Conservation (phyloP, 768 basidiomycete genomes). For the Hydnomerulius pinastri region DNA sequence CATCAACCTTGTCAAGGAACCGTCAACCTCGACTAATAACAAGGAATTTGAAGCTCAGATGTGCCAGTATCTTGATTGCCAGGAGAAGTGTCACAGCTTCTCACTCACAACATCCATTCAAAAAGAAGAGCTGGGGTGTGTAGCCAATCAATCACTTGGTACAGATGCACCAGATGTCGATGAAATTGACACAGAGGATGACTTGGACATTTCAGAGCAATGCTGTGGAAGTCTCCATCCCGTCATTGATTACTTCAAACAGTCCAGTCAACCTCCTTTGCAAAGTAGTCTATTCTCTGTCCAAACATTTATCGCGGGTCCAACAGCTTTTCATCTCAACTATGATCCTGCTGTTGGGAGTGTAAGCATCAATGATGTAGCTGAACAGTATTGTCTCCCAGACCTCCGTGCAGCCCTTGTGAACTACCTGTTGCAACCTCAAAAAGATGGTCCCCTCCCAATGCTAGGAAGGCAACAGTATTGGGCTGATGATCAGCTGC, state of each 20-base stretch:
- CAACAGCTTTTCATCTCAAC: conserved; percentile 27
- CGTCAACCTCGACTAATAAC: conserved; percentile 28
- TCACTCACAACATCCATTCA: too few relatives aligned
- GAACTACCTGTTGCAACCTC: conserved; percentile 15
- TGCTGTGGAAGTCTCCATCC: too few relatives aligned
- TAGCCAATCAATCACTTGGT: too few relatives aligned
- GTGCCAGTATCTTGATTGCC: conserved; percentile 30
- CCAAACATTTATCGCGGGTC: conserved; percentile 10
- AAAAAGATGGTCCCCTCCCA: not conserved
- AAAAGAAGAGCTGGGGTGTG: too few relatives aligned
- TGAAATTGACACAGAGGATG: too few relatives aligned
- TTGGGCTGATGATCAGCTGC: conserved; percentile 11
- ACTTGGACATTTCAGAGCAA: too few relatives aligned
- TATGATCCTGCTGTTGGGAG: conserved; percentile 10
- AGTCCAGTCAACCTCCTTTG: not conserved
- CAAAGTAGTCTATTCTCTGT: not conserved
- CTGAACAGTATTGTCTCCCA: conserved; percentile 21
- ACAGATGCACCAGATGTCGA: too few relatives aligned
- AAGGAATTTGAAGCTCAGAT: conserved; percentile 38
- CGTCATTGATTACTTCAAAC: conserved; percentile 24
- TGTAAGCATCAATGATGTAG: conserved; percentile 13
- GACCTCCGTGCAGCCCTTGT: conserved; percentile 29
- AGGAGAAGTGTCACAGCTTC: conserved; percentile 35
- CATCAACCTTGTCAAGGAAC: conserved; percentile 35
- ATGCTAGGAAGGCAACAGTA: not conserved